Evolutionary conservation across 129 eudicot species (phyloP).

Genomic region (Logfia minima): DNA sequence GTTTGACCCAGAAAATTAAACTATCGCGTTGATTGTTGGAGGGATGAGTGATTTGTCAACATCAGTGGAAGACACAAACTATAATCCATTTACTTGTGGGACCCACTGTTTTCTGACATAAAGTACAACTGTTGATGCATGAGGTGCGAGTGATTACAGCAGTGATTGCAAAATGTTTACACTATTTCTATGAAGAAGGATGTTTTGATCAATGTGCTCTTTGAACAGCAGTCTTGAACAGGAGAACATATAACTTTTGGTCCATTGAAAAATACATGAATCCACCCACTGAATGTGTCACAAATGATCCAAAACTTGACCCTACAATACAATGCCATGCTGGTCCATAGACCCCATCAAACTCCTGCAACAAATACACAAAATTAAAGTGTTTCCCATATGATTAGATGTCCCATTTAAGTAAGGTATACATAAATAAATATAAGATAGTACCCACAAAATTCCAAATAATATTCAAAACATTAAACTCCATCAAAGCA

Average conservation of each 20-base stretch:
- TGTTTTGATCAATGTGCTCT: constrained; percentile 53
- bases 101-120: constrained; percentile 16
- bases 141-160: constrained; percentile 17
- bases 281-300: constrained; percentile 94
- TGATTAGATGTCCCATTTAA: neutral
- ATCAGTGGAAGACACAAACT: neutral
- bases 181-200: constrained; percentile 20
- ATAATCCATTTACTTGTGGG: constrained; percentile 29
- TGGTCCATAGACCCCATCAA: constrained; percentile 97
- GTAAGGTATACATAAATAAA: neutral
- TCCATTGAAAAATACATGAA: constrained; percentile 92
- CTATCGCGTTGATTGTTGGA: constrained; percentile 6
- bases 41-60: constrained; percentile 9
- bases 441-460: neutral
- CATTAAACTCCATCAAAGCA: neutral
- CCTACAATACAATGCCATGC: constrained; percentile 98
- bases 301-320: constrained; percentile 93
- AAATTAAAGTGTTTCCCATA: neutral
- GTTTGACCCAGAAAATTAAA: constrained; percentile 13
- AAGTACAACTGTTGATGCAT: constrained; percentile 15
- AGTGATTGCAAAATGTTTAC: constrained; percentile 19
- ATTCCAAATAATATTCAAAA: neutral
- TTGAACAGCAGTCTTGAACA: constrained; percentile 89
- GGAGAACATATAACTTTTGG: constrained; percentile 74
- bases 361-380: constrained; percentile 54